Evolutionary conservation across 2,329 filamentous ascomycete genomes (phyloP), one percentile per base, ranked within the genome.

Genomic region (Fonsecaea pugnacius): DNA sequence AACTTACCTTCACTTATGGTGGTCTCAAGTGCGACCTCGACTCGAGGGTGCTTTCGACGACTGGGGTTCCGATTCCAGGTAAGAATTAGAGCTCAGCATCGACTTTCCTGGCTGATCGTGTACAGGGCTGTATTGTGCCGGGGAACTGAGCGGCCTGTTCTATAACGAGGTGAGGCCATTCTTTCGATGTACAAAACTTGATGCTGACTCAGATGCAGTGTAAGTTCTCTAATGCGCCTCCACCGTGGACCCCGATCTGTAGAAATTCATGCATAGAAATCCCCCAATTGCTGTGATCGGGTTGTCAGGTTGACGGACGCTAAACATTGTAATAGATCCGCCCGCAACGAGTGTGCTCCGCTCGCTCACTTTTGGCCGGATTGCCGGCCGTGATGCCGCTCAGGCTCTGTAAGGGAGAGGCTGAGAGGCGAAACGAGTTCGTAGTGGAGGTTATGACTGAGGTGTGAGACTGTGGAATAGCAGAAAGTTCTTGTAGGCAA

Each of bases 21-120:
- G 77, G 76, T 10, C 67, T 67, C 16, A 64, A 64, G 30, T 77
- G 75, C 35, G 75, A 79, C 67, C 72, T 75, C 6, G 69, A 78
- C 52, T 75, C 76, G 4, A 70, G 73, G 24, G 78, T 78, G 1
- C 66, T 79, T n/a, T 72, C 73, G 18, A 77, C 75, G 24, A 78
- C 78, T 55, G 76, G 75, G 60, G 73, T 76, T 6, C 75, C 77
- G 4, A 78, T 78, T 54, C 76, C 76, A 12, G 63, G 63, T 66
- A 62, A 36, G 60, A 27, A 14, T 40, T n/a, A 24, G 33, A 33
- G 21, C 8, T 14, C 9, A 30, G n/a, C 6, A 16, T 9, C 3
- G 36, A 32, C 14, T 52, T 4, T 54, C 30, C 32, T 50, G 16
- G 21, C 52, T 62, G 52, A 62, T 52, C 21, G 9, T 10, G 18